Conservation (phyloP, 805 yeast species). For the Ogataea philodendri region DNA sequence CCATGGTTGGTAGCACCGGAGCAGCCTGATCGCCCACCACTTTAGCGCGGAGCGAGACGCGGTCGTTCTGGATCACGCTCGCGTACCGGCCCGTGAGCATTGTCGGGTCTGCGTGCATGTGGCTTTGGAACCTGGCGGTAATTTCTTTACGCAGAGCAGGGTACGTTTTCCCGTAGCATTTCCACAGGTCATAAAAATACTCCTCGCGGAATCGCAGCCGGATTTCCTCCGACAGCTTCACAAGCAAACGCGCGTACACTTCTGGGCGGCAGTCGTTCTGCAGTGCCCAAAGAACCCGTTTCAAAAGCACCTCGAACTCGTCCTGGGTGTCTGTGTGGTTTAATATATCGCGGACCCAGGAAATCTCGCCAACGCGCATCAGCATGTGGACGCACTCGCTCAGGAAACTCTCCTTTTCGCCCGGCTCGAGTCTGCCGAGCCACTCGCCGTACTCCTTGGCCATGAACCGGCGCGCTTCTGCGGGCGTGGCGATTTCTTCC, state of each 20-base stretch:
- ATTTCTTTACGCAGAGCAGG: constrained; percentile 24
- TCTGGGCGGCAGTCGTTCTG: constrained; percentile 22
- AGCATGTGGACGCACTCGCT: constrained; percentile 16
- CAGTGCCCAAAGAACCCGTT: constrained; percentile 18
- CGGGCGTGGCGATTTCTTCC: constrained; percentile 10
- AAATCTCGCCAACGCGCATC: constrained; percentile 21
- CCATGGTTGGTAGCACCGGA: constrained; percentile 16
- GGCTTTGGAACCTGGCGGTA: constrained; percentile 14
- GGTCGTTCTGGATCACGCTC: neutral
- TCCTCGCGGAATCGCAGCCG: constrained; percentile 18
- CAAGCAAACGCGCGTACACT: constrained; percentile 20
- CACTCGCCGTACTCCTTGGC: constrained; percentile 3
- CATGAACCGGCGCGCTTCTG: constrained; percentile 6
- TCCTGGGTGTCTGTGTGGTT: constrained; percentile 5
- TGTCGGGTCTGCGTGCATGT: constrained; percentile 7
- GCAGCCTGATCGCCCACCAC: constrained; percentile 9
- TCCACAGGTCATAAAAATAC: constrained; percentile 25
- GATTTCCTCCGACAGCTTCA: constrained; percentile 29
- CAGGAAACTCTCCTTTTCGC: constrained; percentile 7
- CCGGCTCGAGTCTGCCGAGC: constrained; percentile 11
- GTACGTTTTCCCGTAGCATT: constrained; percentile 18
- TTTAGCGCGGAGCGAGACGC: constrained; percentile 4
- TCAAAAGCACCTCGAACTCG: constrained; percentile 13
- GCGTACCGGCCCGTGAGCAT: constrained; percentile 4
- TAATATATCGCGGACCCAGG: constrained; percentile 12